Percentiles rank a stretch among this genome's conserved stretches.
phyloP scores from a whole-genome alignment of 106 monocot genomes.

The Dioscorea dumetorum region DNA sequence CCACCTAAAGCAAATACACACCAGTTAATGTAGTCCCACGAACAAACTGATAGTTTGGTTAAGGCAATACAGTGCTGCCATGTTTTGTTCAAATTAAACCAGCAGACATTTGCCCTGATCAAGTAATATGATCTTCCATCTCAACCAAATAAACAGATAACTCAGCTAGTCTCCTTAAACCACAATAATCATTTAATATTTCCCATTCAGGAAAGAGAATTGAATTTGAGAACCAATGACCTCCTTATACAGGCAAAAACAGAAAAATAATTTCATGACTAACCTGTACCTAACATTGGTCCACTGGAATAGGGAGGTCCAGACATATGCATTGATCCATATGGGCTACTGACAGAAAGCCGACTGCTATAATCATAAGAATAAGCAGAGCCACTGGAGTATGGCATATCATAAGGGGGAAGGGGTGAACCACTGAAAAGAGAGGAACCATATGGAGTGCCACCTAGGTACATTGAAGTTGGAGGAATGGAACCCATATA shows the following conservation, averaged over 20 bases:
- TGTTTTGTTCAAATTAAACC: too few relatives aligned
- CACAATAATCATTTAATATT: too few relatives aligned
- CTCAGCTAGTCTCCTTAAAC: too few relatives aligned
- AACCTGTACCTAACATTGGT: constrained; percentile 57
- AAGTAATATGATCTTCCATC: too few relatives aligned
- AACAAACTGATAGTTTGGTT: too few relatives aligned
- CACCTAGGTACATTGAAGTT: constrained; percentile 66
- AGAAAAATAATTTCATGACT: neutral
- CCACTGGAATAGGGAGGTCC: constrained; percentile 29
- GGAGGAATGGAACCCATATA: constrained; percentile 64
- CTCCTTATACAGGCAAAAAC: too few relatives aligned
- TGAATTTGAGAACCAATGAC: too few relatives aligned
- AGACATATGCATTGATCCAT: constrained; percentile 32
- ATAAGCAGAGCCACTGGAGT: constrained; percentile 33
- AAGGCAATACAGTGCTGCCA: too few relatives aligned
- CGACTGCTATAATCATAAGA: constrained; percentile 47
- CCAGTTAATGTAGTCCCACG: too few relatives aligned
- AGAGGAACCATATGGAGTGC: constrained; percentile 59
- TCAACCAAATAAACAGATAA: too few relatives aligned
- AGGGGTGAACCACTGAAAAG: constrained; percentile 40
- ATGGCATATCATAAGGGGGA: constrained; percentile 49
- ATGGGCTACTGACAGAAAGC: constrained; percentile 37
- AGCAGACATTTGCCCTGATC: too few relatives aligned
- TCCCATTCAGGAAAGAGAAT: too few relatives aligned
- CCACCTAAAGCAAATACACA: constrained; percentile 46